Base-by-base conservation (phyloP, 2,329 filamentous ascomycete genomes). In the Lecanicillium sp. region DNA sequence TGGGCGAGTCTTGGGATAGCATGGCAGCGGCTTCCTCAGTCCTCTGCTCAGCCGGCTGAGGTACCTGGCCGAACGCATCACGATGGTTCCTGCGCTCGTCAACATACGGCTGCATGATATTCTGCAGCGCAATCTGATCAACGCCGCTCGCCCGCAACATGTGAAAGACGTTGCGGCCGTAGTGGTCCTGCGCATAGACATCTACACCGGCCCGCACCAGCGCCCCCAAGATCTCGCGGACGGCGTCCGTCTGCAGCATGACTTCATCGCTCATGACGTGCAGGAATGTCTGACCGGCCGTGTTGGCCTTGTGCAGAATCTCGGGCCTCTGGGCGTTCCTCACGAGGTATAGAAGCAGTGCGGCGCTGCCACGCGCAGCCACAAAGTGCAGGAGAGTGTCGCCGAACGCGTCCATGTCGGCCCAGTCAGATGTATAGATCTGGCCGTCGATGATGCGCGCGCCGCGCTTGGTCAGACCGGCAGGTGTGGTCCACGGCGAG, bases 91-190 rank as follows among this genome's bases (percentile, higher is more conserved):
- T 62, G 1, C 56, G 52, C 0, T 57, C 43, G 0, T 58, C 51
- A 20, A 68, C 56, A 42, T 67, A 68, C 2, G 58, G 52, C 6
- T 61, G 61, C 10, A 72, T 56, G 3, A 72, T 51, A n/a, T 58
- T 55, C 2, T 62, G 59, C 1, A 58, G 21, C 62, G 62, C 12
- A 58, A 59, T 37, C 59, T 59, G 3, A 49, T 47, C 36, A 60
- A 57, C 20, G 54, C 53, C 24, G 68, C 48, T 14, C 60, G 56
- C 17, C 11, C 56, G 47, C 0, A 74, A 59, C 3, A 69, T 59
- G 54, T 81, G 77, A 24, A 77, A 75, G 37, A 75, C 67, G 5
- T 67, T 78, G 32, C 77, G 73, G 1, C 77, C 77, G 52, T 77
- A 79, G 30, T 67, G 58, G 52, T 81, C 77, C 12, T 61, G 60